Evolutionary conservation across 2,329 filamentous ascomycete genomes (phyloP).

Genomic region (Xylariales sp.): DNA sequence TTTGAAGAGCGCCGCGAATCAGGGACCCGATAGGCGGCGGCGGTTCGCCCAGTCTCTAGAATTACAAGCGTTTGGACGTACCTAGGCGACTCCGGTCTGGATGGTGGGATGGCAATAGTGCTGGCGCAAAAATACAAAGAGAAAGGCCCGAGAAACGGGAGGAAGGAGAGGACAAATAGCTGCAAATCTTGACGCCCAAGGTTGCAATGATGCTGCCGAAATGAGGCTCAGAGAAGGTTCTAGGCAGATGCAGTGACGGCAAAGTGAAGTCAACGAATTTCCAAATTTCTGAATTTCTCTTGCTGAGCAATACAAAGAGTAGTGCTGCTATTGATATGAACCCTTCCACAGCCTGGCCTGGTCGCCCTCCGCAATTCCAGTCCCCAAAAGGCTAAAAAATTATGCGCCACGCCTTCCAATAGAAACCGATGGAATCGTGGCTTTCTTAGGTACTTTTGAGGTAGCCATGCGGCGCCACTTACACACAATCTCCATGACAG

Average conservation of each 20-base stretch:
- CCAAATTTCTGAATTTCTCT: too few species aligned
- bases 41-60: too few species aligned
- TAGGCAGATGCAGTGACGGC: constrained; percentile 3
- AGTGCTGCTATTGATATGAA: too few species aligned
- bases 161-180: neutral
- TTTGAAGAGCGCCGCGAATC: neutral
- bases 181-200: too few species aligned
- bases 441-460: constrained; percentile 11
- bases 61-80: too few species aligned
- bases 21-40: neutral
- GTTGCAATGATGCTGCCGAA: neutral
- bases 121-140: neutral
- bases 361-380: constrained; percentile 1
- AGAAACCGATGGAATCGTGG: constrained; percentile 31
- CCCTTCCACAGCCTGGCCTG: neutral
- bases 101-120: too few species aligned
- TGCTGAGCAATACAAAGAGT: constrained; percentile 7
- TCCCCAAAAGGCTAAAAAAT: constrained; percentile 20
- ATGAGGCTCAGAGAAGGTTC: constrained; percentile 7
- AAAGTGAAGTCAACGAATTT: neutral
- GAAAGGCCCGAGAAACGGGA: neutral
- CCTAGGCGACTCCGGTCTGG: too few species aligned
- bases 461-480: constrained; percentile 13
- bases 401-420: constrained; percentile 24
- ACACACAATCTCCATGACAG: too few species aligned